Evolutionary conservation across 1,284 basidiomycete genomes (phyloP), one percentile per base, ranked within the genome.

Genomic region (Cystobasidiaceae sp.): DNA sequence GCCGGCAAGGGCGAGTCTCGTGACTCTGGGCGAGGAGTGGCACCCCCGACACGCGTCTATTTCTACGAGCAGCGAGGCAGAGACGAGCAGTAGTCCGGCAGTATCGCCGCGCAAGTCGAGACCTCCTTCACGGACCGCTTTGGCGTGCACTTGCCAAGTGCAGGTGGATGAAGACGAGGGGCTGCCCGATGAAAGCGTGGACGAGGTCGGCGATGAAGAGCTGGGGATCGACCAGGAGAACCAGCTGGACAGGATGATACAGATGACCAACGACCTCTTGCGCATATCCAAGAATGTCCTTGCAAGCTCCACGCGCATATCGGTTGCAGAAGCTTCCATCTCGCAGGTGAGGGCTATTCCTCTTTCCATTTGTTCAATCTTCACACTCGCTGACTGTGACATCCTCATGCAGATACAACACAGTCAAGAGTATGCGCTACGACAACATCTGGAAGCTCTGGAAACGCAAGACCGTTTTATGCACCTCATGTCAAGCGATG

Each of bases 371-470:
- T 44, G 15, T 56, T 25, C 28, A 17, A 6, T 25, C 11, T 8
- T 8, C 57, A 4, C 23, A 13, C 4, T 23, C 17, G 6, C 21
- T 49, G 21, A 49, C 27, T 21, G 19, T 33, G 49, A 32, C 25
- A 5, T 37, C 28, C 57, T 2, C 23, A 13, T 3, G 11, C 50
- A 64, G 61, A 56, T 34, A 1, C 49, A 41, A 39, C 30, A 55
- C 43, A 48, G 51, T 23, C 43, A 64, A 15, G 61, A 64, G 25
- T 33, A 55, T 33, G 61, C 51, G 41, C 44, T 64, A 15, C 61
- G 52, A 13, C 61, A 51, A 25, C 61, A 64, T 28, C 51, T 64
- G 19, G 61, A 64, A 46, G 32, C 49, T 41, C 61, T 64, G 17
- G 61, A 64, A 49, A 49, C 28, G 15, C 46, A 46, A 30, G 61